A percentile compares a stretch with the other conserved stretches of the same genome.
These are phyloP conservation scores for Fragosphaeria purpurea DNA, from an alignment of 2,329 filamentous ascomycete species.

Conservation along the genomic window DNA sequence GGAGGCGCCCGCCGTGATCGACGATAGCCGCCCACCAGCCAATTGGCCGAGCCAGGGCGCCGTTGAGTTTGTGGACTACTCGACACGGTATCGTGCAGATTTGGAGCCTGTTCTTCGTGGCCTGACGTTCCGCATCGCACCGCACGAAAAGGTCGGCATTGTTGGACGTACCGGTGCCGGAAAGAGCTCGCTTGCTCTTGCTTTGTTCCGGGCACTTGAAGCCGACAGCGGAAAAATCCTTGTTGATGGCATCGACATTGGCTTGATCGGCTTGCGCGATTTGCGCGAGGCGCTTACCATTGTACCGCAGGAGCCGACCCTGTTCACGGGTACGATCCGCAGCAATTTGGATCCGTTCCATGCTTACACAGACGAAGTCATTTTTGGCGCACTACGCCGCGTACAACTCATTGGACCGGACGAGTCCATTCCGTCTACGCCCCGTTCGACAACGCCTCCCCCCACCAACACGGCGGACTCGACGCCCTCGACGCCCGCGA, in stretches of 20 bases:
- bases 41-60: constrained; percentile 81
- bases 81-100: constrained; percentile 78
- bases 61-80: constrained; percentile 82
- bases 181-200: constrained; percentile 89
- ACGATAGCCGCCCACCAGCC: constrained; percentile 63
- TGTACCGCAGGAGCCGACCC: constrained; percentile 90
- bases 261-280: constrained; percentile 82
- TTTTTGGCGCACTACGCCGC: constrained; percentile 75
- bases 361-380: constrained; percentile 78
- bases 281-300: constrained; percentile 91
- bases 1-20: constrained; percentile 69
- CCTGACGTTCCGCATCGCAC: constrained; percentile 75
- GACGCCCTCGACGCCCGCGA: constrained; percentile 20
- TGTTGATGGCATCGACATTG: constrained; percentile 86
- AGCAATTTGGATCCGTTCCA: constrained; percentile 90
- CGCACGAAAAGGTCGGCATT: constrained; percentile 88
- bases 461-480: constrained; percentile 13
- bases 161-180: constrained; percentile 92
- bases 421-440: constrained; percentile 26
- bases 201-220: constrained; percentile 87
- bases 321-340: constrained; percentile 86
- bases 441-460: constrained; percentile 7
- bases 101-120: constrained; percentile 77
- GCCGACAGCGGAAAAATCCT: constrained; percentile 82
- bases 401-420: constrained; percentile 74